These are phyloP conservation scores for Asparagopsis taxiformis DNA, from an alignment of 31 red algal species.

Conservation along the genomic window DNA sequence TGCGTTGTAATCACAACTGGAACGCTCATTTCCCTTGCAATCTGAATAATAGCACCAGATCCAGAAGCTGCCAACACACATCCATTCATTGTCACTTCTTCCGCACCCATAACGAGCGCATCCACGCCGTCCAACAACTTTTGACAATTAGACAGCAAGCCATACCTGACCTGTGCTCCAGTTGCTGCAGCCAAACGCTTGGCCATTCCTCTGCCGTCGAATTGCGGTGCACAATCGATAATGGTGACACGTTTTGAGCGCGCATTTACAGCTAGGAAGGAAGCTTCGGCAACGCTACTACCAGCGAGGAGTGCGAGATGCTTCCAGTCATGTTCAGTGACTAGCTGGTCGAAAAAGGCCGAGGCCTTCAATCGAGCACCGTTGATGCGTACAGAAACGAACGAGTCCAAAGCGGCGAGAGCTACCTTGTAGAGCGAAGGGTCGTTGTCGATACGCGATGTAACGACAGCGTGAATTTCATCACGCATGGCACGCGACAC, in stretches of 20 bases:
- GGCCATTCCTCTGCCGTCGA: slow-evolving; percentile 18
- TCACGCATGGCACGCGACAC: slow-evolving; percentile 34
- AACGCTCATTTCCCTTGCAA: slow-evolving; percentile 32
- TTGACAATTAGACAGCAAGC: slow-evolving; percentile 5
- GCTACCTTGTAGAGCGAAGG: slow-evolving; percentile 19
- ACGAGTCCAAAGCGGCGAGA: slow-evolving; percentile 24
- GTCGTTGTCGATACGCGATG: slow-evolving; percentile 7
- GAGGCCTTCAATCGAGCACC: slow-evolving; percentile 44
- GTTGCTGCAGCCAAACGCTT: slow-evolving; percentile 27
- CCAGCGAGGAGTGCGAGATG: slow-evolving; percentile 29
- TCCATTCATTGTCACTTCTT: slow-evolving; percentile 41
- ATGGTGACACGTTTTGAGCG: slow-evolving; percentile 24
- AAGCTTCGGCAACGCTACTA: slow-evolving; percentile 28
- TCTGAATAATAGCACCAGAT: slow-evolving; percentile 5
- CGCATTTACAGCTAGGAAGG: slow-evolving; percentile 45
- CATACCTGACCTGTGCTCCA: slow-evolving; percentile 24
- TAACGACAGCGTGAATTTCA: slow-evolving; percentile 3
- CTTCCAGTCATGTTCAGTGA: slow-evolving; percentile 21
- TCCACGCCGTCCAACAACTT: slow-evolving; percentile 19
- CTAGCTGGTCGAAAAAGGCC: slow-evolving; percentile 43
- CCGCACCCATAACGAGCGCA: slow-evolving; percentile 32
- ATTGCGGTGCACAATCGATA: slow-evolving; percentile 37
- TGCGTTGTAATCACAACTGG: slow-evolving; percentile 43
- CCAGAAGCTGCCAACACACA: slow-evolving; percentile 22
- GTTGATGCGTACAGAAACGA: slow-evolving; percentile 42